Evolutionary conservation across 2,329 filamentous ascomycete genomes (phyloP).

Genomic region (Fulvia fulva): DNA sequence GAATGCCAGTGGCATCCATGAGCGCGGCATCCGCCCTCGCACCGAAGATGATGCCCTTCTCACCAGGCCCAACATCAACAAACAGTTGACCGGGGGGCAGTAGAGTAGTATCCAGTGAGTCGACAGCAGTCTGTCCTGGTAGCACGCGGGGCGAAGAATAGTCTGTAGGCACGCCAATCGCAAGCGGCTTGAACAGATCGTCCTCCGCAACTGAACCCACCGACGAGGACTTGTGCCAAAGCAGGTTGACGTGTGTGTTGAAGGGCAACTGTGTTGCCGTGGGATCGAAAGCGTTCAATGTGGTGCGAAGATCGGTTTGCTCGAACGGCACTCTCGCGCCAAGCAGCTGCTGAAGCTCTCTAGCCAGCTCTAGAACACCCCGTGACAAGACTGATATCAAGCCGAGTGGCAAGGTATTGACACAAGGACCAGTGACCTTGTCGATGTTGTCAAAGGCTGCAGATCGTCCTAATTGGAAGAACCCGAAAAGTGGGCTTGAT

Average conservation of each 20-base stretch:
- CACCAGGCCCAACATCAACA: slow-evolving; percentile 12
- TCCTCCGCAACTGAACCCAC: slow-evolving; percentile 1
- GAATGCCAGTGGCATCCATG: slow-evolving; percentile 7
- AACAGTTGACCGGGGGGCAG: slow-evolving; percentile 9
- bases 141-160: slow-evolving; percentile 7
- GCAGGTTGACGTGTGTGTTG: slow-evolving; percentile 16
- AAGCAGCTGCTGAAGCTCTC: slow-evolving; percentile 8
- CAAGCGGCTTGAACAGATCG: slow-evolving; percentile 10
- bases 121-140: slow-evolving; percentile 9
- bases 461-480: slow-evolving; percentile 13
- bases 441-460: slow-evolving; percentile 12
- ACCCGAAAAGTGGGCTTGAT: slow-evolving; percentile 13
- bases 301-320: slow-evolving; percentile 8
- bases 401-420: slow-evolving; percentile 10
- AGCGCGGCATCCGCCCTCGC: slow-evolving; percentile 12
- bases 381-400: background rate
- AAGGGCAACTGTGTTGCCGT: slow-evolving; percentile 6
- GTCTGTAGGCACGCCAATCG: slow-evolving; percentile 10
- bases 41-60: slow-evolving; percentile 12
- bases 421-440: slow-evolving; percentile 8
- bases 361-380: background rate
- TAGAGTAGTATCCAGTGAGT: slow-evolving; percentile 8
- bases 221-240: slow-evolving; percentile 10
- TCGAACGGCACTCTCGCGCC: slow-evolving; percentile 7
- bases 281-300: slow-evolving; percentile 4